Percentiles rank a stretch among this genome's conserved stretches.
Evolutionary conservation across 495 filamentous ascomycete species (phyloP).

Genomic region (Neurospora sp.): DNA sequence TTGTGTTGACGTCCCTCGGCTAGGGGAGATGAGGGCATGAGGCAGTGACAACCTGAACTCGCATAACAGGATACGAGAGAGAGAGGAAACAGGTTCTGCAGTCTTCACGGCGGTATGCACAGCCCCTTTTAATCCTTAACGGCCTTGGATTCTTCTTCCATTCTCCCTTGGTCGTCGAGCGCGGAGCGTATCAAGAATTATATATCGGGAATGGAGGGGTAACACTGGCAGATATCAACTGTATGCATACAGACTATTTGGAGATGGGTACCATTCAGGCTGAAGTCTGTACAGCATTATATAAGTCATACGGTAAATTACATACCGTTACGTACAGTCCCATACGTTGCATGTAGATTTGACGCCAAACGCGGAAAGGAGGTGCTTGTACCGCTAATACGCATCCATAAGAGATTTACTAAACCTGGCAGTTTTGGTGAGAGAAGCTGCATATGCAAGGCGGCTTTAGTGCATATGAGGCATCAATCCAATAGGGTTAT

Average conservation of each 20-base stretch:
- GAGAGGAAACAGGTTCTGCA: neutral
- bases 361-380: neutral
- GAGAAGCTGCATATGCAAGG: too few species aligned
- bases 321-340: neutral
- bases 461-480: too few species aligned
- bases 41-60: neutral
- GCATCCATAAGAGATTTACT: too few species aligned
- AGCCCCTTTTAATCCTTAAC: neutral
- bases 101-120: neutral
- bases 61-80: neutral
- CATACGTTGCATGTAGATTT: neutral
- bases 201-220: neutral
- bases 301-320: neutral
- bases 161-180: neutral
- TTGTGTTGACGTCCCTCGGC: neutral
- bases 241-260: neutral
- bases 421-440: too few species aligned
- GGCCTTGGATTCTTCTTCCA: neutral
- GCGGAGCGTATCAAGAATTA: too few species aligned
- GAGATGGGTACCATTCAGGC: neutral
- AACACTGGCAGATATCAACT: neutral
- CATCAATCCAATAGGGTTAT: too few species aligned
- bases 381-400: too few species aligned
- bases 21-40: neutral
- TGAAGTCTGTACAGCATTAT: neutral